Conservation (phyloP, 306 rosid species). For the Cucurbita maxima region DNA sequence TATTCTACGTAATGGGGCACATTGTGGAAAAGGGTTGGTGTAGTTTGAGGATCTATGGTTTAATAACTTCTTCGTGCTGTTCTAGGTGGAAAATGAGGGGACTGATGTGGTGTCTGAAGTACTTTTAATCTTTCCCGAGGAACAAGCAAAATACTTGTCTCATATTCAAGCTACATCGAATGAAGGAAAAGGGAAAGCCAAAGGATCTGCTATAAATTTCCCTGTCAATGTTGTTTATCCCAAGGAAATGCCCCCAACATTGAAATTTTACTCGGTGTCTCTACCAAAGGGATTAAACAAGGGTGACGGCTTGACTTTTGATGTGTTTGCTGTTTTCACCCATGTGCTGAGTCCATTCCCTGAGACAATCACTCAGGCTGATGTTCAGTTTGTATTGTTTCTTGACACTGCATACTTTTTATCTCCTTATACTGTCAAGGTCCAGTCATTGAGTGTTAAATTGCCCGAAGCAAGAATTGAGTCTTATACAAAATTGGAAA, state of each 20-base stretch:
- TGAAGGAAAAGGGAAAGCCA: conserved; percentile 68
- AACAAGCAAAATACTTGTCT: conserved; percentile 51
- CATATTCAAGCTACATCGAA: conserved; percentile 30
- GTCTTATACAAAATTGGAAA: conserved; percentile 59
- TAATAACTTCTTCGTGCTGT: neutral
- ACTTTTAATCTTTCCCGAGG: conserved; percentile 54
- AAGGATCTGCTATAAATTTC: conserved; percentile 29
- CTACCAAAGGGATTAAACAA: conserved; percentile 61
- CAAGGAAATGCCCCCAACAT: conserved; percentile 37
- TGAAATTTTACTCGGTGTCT: conserved; percentile 54
- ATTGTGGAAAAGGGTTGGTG: neutral
- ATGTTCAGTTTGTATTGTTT: conserved; percentile 68
- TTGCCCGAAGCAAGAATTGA: conserved; percentile 87
- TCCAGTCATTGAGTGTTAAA: conserved; percentile 57
- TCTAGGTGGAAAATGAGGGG: conserved; percentile 73
- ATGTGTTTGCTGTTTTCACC: conserved; percentile 61
- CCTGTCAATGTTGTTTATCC: conserved; percentile 42
- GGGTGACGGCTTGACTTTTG: conserved; percentile 47
- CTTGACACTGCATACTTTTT: conserved; percentile 67
- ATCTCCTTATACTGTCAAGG: conserved; percentile 67
- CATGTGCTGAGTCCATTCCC: conserved; percentile 64
- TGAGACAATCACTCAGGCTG: conserved; percentile 76
- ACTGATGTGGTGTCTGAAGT: conserved; percentile 39
- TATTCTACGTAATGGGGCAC: neutral
- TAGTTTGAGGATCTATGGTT: neutral